Evolutionary conservation across 257 asterid genomes (phyloP), one percentile per base, ranked within the genome.

Genomic region (Nicotiana tabacum): DNA sequence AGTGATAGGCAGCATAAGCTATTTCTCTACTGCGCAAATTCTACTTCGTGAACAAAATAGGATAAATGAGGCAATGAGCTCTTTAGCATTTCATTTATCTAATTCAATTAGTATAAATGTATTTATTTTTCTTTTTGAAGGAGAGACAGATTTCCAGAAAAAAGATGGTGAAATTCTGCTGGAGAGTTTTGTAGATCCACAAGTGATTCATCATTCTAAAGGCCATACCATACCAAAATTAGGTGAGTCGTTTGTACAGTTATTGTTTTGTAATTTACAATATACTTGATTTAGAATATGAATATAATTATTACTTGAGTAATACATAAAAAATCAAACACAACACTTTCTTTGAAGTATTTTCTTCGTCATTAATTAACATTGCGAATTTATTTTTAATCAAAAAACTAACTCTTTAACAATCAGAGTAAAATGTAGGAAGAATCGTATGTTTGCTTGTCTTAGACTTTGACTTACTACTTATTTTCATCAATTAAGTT

Each of bases 221-320:
- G 90, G 90, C 18, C 90, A 87, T 80, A 85, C 85, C 0, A 27
- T 89, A 37, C 91, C 91, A 1, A 70, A 48, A 76, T 78, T 89
- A 21, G 85, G 91, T 83, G 33, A 77, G 87, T 39, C 29, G 5
- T 2, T 39, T 39, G 1, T 27, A 9, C 21, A 4, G 43, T 80
- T 24, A 6, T 12, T 53, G 24, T 35, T 29, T 43, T 37, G 13
- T 1, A 70, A 70, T 70, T 69, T 70, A 39, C 9, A 6, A 39
- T 39, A 0, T 39, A 39, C 10, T n/a, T n/a, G 10, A 32, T 39
- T 32, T n/a, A 35, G 2, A 68, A 24, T 24, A 0, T 24, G 27
- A 24, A 24, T 24, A 24, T 24, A 24, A 24, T 24, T 24, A 24
- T 24, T 24, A 24, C 1, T 24, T 24, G 27, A 24, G 27, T 24